These are phyloP conservation scores for Capsicum pubescens DNA, from an alignment of 257 asterid species.

Conservation along the genomic window DNA sequence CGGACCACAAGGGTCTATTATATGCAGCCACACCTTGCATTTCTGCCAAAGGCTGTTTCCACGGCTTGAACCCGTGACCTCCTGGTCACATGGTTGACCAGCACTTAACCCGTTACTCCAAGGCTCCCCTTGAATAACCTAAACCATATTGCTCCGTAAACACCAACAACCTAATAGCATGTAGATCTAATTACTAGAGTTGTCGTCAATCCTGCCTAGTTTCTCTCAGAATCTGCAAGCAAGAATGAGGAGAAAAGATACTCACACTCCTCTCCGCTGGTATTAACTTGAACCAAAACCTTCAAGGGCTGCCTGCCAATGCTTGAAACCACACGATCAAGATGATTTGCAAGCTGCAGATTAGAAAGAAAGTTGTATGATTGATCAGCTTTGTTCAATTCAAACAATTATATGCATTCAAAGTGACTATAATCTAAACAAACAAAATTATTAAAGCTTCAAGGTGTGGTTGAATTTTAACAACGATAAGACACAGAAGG, in stretches of 20 bases:
- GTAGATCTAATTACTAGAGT: slow-evolving; percentile 2
- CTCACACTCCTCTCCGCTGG: slow-evolving; percentile 94
- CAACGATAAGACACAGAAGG: neutral
- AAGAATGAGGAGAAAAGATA: slow-evolving; percentile 28
- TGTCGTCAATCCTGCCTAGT: slow-evolving; percentile 3
- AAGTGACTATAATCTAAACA: neutral
- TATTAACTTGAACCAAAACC: slow-evolving; percentile 87
- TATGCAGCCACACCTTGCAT: no score
- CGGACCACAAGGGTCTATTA: no score
- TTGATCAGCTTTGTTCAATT: slow-evolving; percentile 4
- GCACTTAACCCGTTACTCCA: no score
- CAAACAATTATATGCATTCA: neutral
- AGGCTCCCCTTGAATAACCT: neutral
- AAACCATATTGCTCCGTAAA: neutral
- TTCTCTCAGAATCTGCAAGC: slow-evolving; percentile 10
- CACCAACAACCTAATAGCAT: slow-evolving; percentile 5
- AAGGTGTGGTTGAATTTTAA: neutral
- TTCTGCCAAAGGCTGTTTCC: no score
- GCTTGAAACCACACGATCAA: slow-evolving; percentile 73
- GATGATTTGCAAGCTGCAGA: slow-evolving; percentile 68
- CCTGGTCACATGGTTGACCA: no score
- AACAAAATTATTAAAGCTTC: neutral
- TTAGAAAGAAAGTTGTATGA: slow-evolving; percentile 23
- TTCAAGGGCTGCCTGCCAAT: slow-evolving; percentile 74
- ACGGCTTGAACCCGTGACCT: no score